Evolutionary conservation across 1,139 yeast species (phyloP), one percentile per base, ranked within the genome.

Genomic region (Diutina pseudorugosa): DNA sequence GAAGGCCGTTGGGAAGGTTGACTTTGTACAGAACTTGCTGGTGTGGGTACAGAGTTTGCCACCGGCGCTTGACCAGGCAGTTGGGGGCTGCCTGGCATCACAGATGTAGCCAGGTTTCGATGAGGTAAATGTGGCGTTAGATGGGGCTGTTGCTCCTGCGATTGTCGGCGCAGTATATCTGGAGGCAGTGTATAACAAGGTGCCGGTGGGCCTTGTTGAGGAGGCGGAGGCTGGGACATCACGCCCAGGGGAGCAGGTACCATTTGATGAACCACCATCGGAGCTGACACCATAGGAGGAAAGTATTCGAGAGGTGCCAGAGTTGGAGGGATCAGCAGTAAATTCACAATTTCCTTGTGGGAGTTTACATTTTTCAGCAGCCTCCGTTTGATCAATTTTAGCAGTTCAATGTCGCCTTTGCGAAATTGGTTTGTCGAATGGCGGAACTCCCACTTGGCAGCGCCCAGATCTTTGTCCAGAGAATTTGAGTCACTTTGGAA

Each of bases 361-460:
- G 68, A 60, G 56, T 67, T 66, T 43, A 74, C 66, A 54, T 79
- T 79, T 55, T 82, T 79, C 27, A 83, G 77, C 8, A 85, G 77
- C 53, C 90, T 65, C 61, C 93, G 70, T 63, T 82, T 83, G 60
- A 85, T 84, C 42, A 73, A 68, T 56, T 77, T 77, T 52, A 85
- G 65, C 23, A 80, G 70, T 51, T 77, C 80, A 12, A 76, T 67
- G 62, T 83, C 88, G 45, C 86, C 90, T 59, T 79, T 81, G 56
- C 79, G 73, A 65, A 85, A 85, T 57, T 77, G 79, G 42, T 80
- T 81, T 14, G 83, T 75, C 36, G 82, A 75, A 62, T 85, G 93
- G 52, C 81, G 76, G 62, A 85, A 85, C 65, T 85, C 91, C 93
- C 93, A 85, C 51, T 59, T 59, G 55, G 59, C 56, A 50, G 59